phyloP scores from a whole-genome alignment of 768 basidiomycete genomes.

The Psilocybe subaeruginosa region DNA sequence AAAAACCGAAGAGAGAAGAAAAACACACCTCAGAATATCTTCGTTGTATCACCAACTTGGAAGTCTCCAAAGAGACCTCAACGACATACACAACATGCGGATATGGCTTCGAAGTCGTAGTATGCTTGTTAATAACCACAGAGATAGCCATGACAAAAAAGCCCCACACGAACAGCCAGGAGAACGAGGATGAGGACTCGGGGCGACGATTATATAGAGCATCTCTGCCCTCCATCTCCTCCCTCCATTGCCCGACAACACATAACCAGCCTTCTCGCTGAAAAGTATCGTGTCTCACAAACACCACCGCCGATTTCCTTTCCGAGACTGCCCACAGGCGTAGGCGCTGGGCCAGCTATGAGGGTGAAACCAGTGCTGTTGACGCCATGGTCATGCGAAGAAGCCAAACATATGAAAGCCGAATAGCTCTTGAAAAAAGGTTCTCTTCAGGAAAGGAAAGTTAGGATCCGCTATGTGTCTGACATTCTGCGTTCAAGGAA shows the following conservation, averaged over 20 bases:
- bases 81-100: slow-evolving; percentile 48
- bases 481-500: background rate
- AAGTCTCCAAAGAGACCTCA: slow-evolving; percentile 33
- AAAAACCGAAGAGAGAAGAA: background rate
- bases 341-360: background rate
- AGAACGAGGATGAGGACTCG: background rate
- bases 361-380: background rate
- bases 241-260: background rate
- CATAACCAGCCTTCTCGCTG: background rate
- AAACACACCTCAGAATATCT: slow-evolving; percentile 45
- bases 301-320: background rate
- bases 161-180: background rate
- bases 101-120: slow-evolving; percentile 41
- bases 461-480: background rate
- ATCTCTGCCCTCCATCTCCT: background rate
- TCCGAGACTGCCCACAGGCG: background rate
- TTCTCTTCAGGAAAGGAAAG: background rate
- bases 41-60: slow-evolving; percentile 27
- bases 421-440: background rate
- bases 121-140: slow-evolving; percentile 39
- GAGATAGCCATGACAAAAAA: slow-evolving; percentile 6
- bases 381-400: background rate
- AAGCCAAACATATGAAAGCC: background rate
- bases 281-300: background rate
- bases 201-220: background rate